phyloP scores from a whole-genome alignment of 2,329 filamentous ascomycete species.

The Pseudomassariella vexata region DNA sequence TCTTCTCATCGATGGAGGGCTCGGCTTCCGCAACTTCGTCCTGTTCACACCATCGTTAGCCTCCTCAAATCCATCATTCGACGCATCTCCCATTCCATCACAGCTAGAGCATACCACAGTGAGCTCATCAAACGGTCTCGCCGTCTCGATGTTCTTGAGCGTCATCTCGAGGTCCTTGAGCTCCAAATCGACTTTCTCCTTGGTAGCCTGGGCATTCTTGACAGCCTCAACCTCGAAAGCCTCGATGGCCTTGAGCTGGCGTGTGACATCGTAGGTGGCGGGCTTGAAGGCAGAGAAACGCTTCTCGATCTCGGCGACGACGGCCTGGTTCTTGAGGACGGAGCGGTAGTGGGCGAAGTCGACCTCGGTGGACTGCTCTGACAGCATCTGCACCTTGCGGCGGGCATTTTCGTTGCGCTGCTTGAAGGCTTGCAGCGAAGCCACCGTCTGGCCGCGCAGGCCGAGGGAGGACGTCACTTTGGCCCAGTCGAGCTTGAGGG shows the following conservation, averaged over 20 bases:
- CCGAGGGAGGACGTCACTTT: slow-evolving; percentile 91
- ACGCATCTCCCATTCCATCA: slow-evolving; percentile 3
- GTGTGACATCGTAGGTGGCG: slow-evolving; percentile 81
- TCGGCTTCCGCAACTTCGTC: slow-evolving; percentile 92
- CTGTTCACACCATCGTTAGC: slow-evolving; percentile 40
- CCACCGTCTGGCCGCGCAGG: slow-evolving; percentile 89
- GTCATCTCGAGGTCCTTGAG: slow-evolving; percentile 91
- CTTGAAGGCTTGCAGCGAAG: slow-evolving; percentile 94
- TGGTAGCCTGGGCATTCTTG: slow-evolving; percentile 95
- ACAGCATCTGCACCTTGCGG: slow-evolving; percentile 81
- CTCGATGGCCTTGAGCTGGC: slow-evolving; percentile 97
- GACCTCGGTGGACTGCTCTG: slow-evolving; percentile 77
- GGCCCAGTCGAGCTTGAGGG: slow-evolving; percentile 98
- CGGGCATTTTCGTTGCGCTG: slow-evolving; percentile 99
- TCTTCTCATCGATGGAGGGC: slow-evolving; percentile 97
- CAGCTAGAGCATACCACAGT: slow-evolving; percentile 73
- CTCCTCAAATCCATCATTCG: background rate
- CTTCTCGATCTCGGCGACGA: slow-evolving; percentile 96
- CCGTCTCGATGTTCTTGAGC: slow-evolving; percentile 93
- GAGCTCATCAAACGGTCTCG: slow-evolving; percentile 91
- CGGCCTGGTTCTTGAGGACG: slow-evolving; percentile 89
- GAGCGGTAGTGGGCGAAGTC: slow-evolving; percentile 93
- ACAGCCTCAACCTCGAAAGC: slow-evolving; percentile 95
- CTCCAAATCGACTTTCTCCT: slow-evolving; percentile 92
- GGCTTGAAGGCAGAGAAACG: slow-evolving; percentile 91